Percentiles rank a stretch among this genome's conserved stretches.
These are phyloP conservation scores for Purpureocillium lavendulum DNA, from an alignment of 2,329 filamentous ascomycete genomes.

Conservation along the genomic window DNA sequence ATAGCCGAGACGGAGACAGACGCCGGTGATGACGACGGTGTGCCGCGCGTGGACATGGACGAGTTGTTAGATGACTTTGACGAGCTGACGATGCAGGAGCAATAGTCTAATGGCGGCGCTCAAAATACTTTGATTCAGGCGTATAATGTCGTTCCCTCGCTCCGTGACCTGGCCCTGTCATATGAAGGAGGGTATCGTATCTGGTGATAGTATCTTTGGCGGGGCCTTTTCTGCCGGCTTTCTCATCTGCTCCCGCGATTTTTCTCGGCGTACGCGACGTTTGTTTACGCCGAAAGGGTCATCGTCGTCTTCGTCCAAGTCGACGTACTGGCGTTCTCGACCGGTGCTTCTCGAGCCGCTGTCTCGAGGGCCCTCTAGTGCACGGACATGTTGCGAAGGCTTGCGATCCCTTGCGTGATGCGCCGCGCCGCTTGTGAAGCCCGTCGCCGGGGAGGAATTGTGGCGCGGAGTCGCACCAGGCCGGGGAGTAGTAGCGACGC, in stretches of 20 bases:
- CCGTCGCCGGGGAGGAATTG: too few species aligned
- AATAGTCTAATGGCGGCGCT: slow-evolving; percentile 27
- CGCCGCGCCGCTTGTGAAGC: too few species aligned
- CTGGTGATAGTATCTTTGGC: slow-evolving; percentile 12
- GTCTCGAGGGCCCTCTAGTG: not conserved
- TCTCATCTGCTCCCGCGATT: slow-evolving; percentile 19
- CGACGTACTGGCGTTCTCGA: not conserved
- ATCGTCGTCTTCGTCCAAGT: slow-evolving; percentile 18
- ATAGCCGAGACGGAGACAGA: slow-evolving; percentile 54
- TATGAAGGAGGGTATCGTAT: slow-evolving; percentile 28
- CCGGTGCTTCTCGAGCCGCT: not conserved
- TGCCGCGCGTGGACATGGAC: slow-evolving; percentile 66
- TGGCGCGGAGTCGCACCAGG: too few species aligned
- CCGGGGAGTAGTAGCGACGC: too few species aligned
- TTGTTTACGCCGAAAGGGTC: slow-evolving; percentile 26
- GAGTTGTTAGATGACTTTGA: slow-evolving; percentile 89
- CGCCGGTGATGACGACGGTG: slow-evolving; percentile 47
- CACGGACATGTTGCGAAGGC: too few species aligned
- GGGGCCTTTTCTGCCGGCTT: slow-evolving; percentile 9
- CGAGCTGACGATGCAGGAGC: slow-evolving; percentile 51
- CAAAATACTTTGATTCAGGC: slow-evolving; percentile 3
- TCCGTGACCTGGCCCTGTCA: slow-evolving; percentile 9
- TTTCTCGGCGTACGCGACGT: slow-evolving; percentile 19
- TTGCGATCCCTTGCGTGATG: too few species aligned
- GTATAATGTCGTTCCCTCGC: too few species aligned